Percentiles rank a stretch among this genome's conserved stretches.
These are phyloP conservation scores for Candida anutae DNA, from an alignment of 1,139 yeast genomes.

Conservation along the genomic window DNA sequence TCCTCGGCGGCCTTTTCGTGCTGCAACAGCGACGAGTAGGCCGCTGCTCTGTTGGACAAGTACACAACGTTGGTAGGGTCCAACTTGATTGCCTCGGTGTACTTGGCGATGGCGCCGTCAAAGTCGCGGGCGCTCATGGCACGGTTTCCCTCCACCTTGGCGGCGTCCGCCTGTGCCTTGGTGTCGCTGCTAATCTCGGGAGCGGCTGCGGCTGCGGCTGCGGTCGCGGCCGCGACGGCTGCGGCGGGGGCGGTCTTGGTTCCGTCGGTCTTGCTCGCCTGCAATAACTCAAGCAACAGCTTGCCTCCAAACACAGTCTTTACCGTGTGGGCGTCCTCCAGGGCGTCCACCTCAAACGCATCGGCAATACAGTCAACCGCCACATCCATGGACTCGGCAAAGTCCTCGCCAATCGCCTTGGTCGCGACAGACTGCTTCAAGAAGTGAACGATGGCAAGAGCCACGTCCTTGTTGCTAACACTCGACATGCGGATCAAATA, in stretches of 20 bases:
- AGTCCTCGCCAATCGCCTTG: conserved; percentile 69
- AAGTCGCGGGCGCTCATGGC: conserved; percentile 80
- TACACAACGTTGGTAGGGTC: conserved; percentile 65
- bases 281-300: conserved; percentile 39
- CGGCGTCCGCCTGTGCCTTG: conserved; percentile 69
- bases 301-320: conserved; percentile 40
- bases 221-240: conserved; percentile 12
- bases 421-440: conserved; percentile 52
- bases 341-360: conserved; percentile 65
- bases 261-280: conserved; percentile 7
- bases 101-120: conserved; percentile 61
- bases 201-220: conserved; percentile 18
- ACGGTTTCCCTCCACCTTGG: conserved; percentile 83
- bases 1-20: conserved; percentile 77
- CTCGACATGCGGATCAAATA: conserved; percentile 12
- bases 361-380: conserved; percentile 91
- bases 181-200: conserved; percentile 44
- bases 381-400: conserved; percentile 86
- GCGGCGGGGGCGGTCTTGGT: conserved; percentile 12
- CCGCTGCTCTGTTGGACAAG: conserved; percentile 95
- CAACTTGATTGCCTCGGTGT: conserved; percentile 74
- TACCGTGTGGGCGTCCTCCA: conserved; percentile 27
- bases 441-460: conserved; percentile 68
- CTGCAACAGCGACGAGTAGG: conserved; percentile 70
- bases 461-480: conserved; percentile 54